phyloP scores from a whole-genome alignment of 2,329 filamentous ascomycete species.

The Beauveria scarabaeidicola region DNA sequence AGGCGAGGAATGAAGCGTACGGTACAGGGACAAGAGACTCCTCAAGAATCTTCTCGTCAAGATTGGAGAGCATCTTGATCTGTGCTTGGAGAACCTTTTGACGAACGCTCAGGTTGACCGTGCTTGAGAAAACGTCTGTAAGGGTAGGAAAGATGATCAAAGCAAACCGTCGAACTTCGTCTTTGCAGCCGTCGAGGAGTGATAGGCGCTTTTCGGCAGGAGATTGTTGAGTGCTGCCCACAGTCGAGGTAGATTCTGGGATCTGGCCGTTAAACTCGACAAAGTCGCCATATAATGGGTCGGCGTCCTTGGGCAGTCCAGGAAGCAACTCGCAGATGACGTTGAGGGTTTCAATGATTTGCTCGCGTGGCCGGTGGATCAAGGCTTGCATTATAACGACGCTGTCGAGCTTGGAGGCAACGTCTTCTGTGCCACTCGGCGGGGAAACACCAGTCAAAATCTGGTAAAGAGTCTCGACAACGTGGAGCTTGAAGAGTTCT shows the following conservation, averaged over 20 bases:
- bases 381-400: constrained; percentile 98
- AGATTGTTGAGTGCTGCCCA: constrained; percentile 26
- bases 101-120: constrained; percentile 87
- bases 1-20: constrained; percentile 90
- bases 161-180: constrained; percentile 83
- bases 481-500: constrained; percentile 89
- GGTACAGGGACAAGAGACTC: constrained; percentile 82
- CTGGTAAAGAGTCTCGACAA: constrained; percentile 95
- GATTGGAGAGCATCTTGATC: constrained; percentile 92
- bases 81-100: constrained; percentile 95
- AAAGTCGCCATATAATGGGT: constrained; percentile 34
- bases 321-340: constrained; percentile 93
- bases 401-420: constrained; percentile 82
- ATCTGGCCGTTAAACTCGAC: constrained; percentile 28
- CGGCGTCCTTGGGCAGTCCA: constrained; percentile 51
- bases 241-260: constrained; percentile 14
- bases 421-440: constrained; percentile 66
- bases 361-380: constrained; percentile 89
- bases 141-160: constrained; percentile 89
- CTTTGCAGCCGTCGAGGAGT: constrained; percentile 71
- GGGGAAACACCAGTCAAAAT: constrained; percentile 94
- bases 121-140: constrained; percentile 95
- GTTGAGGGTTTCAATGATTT: constrained; percentile 94
- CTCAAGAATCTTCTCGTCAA: constrained; percentile 76
- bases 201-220: constrained; percentile 75